Conservation (phyloP, 73 alveolate genomes). For the Urostyla sp. region DNA sequence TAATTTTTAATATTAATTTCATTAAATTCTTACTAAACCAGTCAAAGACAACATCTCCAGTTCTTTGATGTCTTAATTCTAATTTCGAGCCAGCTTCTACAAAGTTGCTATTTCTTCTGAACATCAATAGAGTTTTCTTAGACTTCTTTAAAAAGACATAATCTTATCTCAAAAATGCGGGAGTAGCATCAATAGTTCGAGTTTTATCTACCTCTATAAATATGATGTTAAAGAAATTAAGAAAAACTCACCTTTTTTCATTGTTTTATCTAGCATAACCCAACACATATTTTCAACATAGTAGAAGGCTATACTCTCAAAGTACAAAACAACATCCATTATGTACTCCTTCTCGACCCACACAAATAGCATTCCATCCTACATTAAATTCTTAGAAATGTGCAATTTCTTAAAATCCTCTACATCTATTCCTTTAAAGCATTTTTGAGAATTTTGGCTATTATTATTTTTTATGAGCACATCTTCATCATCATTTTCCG, state of each 20-base stretch:
- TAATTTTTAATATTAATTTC: not conserved
- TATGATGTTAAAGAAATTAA: not conserved
- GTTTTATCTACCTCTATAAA: conserved; percentile 66
- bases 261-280: conserved; percentile 61
- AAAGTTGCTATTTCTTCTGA: conserved; percentile 62
- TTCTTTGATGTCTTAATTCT: conserved; percentile 80
- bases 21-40: conserved; percentile 46
- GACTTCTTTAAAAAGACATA: conserved; percentile 72
- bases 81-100: conserved; percentile 36
- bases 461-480: not conserved
- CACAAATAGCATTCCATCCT: conserved; percentile 76
- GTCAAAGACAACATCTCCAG: conserved; percentile 81
- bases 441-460: not conserved
- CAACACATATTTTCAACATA: conserved; percentile 80
- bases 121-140: conserved; percentile 75
- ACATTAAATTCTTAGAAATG: conserved; percentile 52
- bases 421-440: conserved; percentile 60
- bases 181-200: conserved; percentile 58
- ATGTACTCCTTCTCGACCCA: conserved; percentile 80
- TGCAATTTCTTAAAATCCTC: conserved; percentile 54
- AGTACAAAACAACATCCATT: conserved; percentile 62
- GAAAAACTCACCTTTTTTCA: conserved; percentile 49
- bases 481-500: not conserved
- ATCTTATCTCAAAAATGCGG: conserved; percentile 67
- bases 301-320: conserved; percentile 70